Evolutionary conservation across 192 early-diverging fungal genomes (phyloP), one percentile per base, ranked within the genome.

Genomic region (Pilobolus umbonatus): DNA sequence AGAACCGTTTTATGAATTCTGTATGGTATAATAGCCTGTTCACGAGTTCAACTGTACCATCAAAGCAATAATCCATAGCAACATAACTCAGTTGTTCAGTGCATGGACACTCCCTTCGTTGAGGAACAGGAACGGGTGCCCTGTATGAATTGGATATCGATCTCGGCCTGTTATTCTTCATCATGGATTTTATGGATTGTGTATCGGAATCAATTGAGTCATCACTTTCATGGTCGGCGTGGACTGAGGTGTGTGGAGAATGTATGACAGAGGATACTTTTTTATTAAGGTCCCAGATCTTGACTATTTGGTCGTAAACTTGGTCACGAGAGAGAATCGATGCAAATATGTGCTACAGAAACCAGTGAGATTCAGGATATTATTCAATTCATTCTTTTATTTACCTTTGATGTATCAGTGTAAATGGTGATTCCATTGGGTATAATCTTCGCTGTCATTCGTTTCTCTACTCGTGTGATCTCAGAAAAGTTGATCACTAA

Each of bases 241-340:
- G n/a, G n/a, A 9, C 31, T 35, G 52, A 24, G 32, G 19, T 55
- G 32, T 24, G 31, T 26, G 39, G 22, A 44, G 52, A 12, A 19
- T 31, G 52, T 38, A 36, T 32, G 31, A 54, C 52, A 54, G 52
- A 54, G 15, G 28, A 32, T 14, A 34, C 22, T 36, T 34, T 32
- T 24, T 59, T 57, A n/a, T 51, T 47, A 10, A 40, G 12, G 36
- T 51, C 51, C 87, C 88, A 88, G 47, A 88, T 48, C 22, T 85
- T 82, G 45, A 77, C 76, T 10, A 92, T 73, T 64, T 87, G 76
- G 55, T 87, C 83, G 54, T 85, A 87, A 0, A 84, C 85, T 7
- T 73, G 75, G 55, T 95, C 93, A 56, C 93, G 90, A 39, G 85
- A 87, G 4, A 95, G 71, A 55, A 95, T 90, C 11, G 93, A 95